Evolutionary conservation across 768 basidiomycete species (phyloP), one percentile per base, ranked within the genome.

Genomic region (Rossbeevera mucosa): DNA sequence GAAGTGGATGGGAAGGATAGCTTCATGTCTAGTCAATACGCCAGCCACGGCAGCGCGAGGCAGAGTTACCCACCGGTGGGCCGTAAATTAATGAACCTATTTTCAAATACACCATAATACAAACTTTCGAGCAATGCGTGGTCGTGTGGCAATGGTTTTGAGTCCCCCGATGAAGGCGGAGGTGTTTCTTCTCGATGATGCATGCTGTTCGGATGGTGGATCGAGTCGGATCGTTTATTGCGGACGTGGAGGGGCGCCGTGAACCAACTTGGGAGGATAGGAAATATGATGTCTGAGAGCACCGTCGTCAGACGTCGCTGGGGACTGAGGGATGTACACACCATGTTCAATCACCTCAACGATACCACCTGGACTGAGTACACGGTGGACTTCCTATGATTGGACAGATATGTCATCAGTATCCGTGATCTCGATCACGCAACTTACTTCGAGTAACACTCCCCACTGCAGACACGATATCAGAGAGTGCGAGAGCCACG

Each of bases 291-390:
- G 63, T 91, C 88, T 91, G 48, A 53, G 21, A 25, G 13, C 18
- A 43, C 43, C 11, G 47, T n/a, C 16, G 47, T 29, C 21, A 22
- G 22, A 29, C 7, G 29, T 47, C 21, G 24, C 22, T 1, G 13
- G 7, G 26, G 22, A 45, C 24, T n/a, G 12, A 33, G 28, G 36
- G 45, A 6, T 16, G 13, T 12, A 59, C 75, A 49, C 58, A 85
- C 88, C 88, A 64, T 88, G 83, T 70, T 90, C 88, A 26, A 83
- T 71, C 14, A 87, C 74, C 63, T 91, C 88, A 16, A 88, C 76
- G 18, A 81, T 76, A 24, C 88, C 88, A 33, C 82, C 85, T 11
- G 83, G 85, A 53, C 78, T 73, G 54, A 90, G 72, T 3, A 91
- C 78, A 44, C 88, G 80, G 55, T 79, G 80, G 24, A 91, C 74